Evolutionary conservation across 768 basidiomycete species (phyloP).

Genomic region (Auriscalpium orientale): DNA sequence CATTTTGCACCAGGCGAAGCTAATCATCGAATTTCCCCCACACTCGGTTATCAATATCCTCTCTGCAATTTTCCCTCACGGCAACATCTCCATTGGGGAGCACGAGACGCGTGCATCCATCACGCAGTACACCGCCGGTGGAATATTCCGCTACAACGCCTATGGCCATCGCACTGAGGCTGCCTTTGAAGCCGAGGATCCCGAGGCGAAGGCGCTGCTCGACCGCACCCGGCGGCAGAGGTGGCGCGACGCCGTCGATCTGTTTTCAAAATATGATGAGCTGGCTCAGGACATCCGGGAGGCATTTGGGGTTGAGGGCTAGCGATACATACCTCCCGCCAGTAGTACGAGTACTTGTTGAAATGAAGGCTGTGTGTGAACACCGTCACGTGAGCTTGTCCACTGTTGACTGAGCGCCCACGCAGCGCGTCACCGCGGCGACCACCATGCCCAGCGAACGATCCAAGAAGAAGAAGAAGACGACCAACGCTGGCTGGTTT

Average conservation of each 20-base stretch:
- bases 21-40: not conserved
- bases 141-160: not conserved
- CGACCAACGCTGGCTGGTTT: no score
- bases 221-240: not conserved
- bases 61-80: not conserved
- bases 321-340: no score
- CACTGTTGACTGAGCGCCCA: not conserved
- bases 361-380: no score
- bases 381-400: not conserved
- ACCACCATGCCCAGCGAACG: not conserved
- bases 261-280: not conserved
- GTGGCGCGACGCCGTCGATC: not conserved
- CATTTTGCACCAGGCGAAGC: not conserved
- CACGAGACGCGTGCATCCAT: not conserved
- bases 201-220: not conserved
- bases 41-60: not conserved
- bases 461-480: no score
- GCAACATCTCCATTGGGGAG: not conserved
- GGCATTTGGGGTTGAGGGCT: no score
- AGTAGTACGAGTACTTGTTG: no score
- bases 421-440: fast-evolving
- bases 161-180: not conserved
- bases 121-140: not conserved
- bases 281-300: not conserved
- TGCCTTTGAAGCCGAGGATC: not conserved